Base-by-base conservation (phyloP, 2,329 filamentous ascomycete species). In the Aspergillus candidus region DNA sequence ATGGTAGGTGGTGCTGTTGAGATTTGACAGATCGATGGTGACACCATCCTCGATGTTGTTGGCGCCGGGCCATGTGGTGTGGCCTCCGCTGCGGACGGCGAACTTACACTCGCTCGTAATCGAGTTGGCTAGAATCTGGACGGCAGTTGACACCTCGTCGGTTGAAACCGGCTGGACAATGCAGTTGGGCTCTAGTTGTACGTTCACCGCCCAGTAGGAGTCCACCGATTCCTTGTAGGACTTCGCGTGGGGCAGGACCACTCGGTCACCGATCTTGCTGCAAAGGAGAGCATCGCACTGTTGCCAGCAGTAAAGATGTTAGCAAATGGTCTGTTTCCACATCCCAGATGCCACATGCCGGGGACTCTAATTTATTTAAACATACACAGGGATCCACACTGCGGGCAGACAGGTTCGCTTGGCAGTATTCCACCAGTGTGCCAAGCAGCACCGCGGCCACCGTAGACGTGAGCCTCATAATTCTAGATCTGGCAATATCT, bases 61-160 rank as follows among this genome's bases (percentile, higher is more conserved):
- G 8, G 64, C 62, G 15, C 70, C 70, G 0, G 62, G 55, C 44
- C 65, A 63, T 3, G 61, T 54, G 14, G 63, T 62, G 48, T 74
- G 72, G 3, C 72, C 72, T 27, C 72, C 71, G 38, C 67, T 63
- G 41, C 69, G 71, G 3, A 74, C 62, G 6, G 55, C 56, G 35
- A 58, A 57, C 29, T 46, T 41, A 37, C 53, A 54, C n/a, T 33
- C 41, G 34, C 46, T 43, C 2, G 40, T 35, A 3, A 27, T 27
- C 22, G 22, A 27, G 4, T 33, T 34, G 6, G 46, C 41, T 1
- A 58, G 39, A 6, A 47, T 53, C n/a, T 35, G 44, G 15, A 62
- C 46, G 7, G 52, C 44, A 6, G 46, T 17, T 3, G 59, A 52
- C n/a, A 61, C 52, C 32, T 61, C 54, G 13, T 46, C 8, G 2